Base-by-base conservation (phyloP, 2,329 filamentous ascomycete genomes). In the Penicillium crustosum region DNA sequence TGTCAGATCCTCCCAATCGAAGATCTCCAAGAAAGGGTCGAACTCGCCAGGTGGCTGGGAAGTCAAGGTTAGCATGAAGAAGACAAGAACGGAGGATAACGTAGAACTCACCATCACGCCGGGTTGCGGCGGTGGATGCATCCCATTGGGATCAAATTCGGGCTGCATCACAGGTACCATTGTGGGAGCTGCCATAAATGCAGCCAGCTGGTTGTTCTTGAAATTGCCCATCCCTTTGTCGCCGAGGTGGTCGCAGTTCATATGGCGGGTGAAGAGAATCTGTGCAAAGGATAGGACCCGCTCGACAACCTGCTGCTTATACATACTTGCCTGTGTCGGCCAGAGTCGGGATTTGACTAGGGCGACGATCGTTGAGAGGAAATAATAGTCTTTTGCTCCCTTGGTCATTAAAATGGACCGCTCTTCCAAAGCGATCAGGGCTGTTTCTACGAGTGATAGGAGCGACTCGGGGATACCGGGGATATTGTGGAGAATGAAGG, bases 371-470 rank as follows among this genome's bases (percentile, higher is more conserved):
- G 73, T 75, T 1, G 71, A 75, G 53, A 75, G 65, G 58, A 75
- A 75, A 55, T 74, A 75, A 58, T 75, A 76, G 39, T 75, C 72
- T 43, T 75, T 76, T 3, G 73, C 73, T 2, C 73, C 73, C 52
- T 76, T 76, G 54, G 73, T 64, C 4, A 76, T 65, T 3, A 71
- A 60, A 3, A 72, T 59, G 15, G 69, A 67, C 4, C 68, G 67
- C n/a, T 57, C 59, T 58, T 75, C 72, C 7, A 76, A 61, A 15
- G 66, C 67, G 15, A 67, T 39, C 2, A 75, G 60, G 17, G 63
- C 65, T 29, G 64, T 65, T 45, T 76, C 73, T 13, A 70, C 67
- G 19, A 75, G 66, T 2, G 69, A 65, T 12, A 75, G 61, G 8
- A 76, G 64, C 0, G 71, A 70, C 23, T 75, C 71, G 5, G 72